Conservation (phyloP, 108 stramenopile species). For the Conticribra guillardii region DNA sequence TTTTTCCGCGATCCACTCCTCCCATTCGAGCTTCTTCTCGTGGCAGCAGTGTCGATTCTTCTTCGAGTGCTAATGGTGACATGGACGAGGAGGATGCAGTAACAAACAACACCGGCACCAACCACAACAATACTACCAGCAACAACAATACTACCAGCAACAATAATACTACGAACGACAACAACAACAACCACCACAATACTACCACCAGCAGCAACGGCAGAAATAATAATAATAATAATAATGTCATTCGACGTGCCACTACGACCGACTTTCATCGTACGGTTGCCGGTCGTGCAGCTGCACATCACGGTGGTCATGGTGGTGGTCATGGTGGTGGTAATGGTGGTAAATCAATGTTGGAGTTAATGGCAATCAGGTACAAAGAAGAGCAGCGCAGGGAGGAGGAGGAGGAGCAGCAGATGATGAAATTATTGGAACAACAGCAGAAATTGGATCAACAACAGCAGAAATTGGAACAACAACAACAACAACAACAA, state of each 20-base stretch:
- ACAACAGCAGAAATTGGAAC: conserved; percentile 10
- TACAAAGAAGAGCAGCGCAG: neutral
- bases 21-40: neutral
- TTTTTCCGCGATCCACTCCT: conserved; percentile 25
- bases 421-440: conserved; percentile 3
- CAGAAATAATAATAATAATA: no score
- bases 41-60: neutral
- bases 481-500: conserved; percentile 8
- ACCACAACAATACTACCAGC: neutral
- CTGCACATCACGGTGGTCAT: neutral
- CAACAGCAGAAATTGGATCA: conserved; percentile 5
- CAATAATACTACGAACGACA: no score
- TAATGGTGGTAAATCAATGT: neutral
- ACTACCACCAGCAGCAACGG: neutral
- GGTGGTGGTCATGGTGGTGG: neutral
- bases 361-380: neutral
- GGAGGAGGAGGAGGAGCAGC: neutral
- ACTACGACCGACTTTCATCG: neutral
- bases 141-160: no score
- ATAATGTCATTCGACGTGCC: neutral
- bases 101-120: neutral
- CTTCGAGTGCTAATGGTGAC: neutral
- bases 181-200: no score
- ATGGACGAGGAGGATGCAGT: neutral
- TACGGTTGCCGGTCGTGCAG: neutral